Evolutionary conservation across 805 yeast genomes (phyloP).

Genomic region (Suhomyces sp.): DNA sequence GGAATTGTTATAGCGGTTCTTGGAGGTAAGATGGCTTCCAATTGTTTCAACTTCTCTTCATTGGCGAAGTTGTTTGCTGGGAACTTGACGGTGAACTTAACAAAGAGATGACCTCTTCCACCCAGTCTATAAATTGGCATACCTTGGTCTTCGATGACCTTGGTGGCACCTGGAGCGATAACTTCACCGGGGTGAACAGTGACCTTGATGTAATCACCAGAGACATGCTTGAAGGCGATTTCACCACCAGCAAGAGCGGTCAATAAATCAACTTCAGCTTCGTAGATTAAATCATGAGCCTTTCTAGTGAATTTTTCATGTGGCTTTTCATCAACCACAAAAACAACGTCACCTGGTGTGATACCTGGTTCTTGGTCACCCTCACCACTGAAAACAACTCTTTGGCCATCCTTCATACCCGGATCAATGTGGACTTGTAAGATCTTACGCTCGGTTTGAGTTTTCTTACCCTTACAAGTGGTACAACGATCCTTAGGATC

Average conservation of each 20-base stretch:
- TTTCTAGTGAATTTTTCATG: constrained; percentile 81
- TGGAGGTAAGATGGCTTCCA: constrained; percentile 78
- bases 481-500: constrained; percentile 87
- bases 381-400: constrained; percentile 87
- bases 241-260: constrained; percentile 98
- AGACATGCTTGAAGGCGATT: constrained; percentile 81
- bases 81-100: constrained; percentile 87
- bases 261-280: constrained; percentile 84
- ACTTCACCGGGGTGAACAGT: constrained; percentile 89
- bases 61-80: constrained; percentile 71
- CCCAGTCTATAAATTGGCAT: constrained; percentile 94
- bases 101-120: constrained; percentile 81
- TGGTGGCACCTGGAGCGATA: constrained; percentile 76
- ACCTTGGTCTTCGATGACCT: constrained; percentile 90
- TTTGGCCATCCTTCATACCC: constrained; percentile 96
- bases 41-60: constrained; percentile 69
- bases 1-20: constrained; percentile 66
- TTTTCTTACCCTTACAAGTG: constrained; percentile 85
- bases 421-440: constrained; percentile 93
- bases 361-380: constrained; percentile 97
- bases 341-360: constrained; percentile 95
- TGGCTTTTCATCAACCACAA: constrained; percentile 86
- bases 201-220: constrained; percentile 87
- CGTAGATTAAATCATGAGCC: constrained; percentile 82
- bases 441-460: constrained; percentile 82